A percentile compares a stretch with the other conserved stretches of the same genome.
Evolutionary conservation across 192 early-diverging fungal species (phyloP).

Genomic region (Chytriomyces hyalinus): DNA sequence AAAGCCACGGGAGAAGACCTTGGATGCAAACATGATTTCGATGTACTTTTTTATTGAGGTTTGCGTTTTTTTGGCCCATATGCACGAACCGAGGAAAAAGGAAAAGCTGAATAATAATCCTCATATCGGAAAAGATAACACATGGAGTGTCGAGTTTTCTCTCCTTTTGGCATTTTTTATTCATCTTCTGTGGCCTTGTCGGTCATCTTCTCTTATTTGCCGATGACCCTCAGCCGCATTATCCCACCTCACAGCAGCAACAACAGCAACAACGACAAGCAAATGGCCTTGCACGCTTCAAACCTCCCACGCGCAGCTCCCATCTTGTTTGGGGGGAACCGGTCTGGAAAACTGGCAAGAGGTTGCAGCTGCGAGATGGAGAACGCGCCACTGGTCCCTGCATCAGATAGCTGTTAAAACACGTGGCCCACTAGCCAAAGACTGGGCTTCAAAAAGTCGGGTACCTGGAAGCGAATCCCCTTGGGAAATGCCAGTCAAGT

Average conservation of each 20-base stretch:
- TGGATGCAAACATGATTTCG: conserved; percentile 45
- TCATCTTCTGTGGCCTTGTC: too few relatives aligned
- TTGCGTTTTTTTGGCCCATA: neutral
- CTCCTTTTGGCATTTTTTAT: neutral
- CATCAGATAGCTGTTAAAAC: neutral
- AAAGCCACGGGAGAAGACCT: conserved; percentile 57
- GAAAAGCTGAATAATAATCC: conserved; percentile 1
- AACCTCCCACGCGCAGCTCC: too few relatives aligned
- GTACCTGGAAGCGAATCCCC: neutral
- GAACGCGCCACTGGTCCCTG: conserved; percentile 10
- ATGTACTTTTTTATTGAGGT: conserved; percentile 9
- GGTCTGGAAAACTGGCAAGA: conserved; percentile 8
- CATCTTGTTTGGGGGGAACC: conserved; percentile 1
- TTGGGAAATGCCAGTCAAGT: neutral
- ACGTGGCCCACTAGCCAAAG: neutral
- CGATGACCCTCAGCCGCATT: neutral
- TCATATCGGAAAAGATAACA: neutral
- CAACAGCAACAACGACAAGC: too few relatives aligned
- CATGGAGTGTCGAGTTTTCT: neutral
- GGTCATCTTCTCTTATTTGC: too few relatives aligned
- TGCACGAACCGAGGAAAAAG: neutral
- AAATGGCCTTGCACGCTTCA: too few relatives aligned
- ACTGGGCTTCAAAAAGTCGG: neutral
- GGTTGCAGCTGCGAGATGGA: neutral
- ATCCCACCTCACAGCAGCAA: too few relatives aligned